Evolutionary conservation across 169 alveolate species (phyloP).

Genomic region (Plasmodium knowlesi): DNA sequence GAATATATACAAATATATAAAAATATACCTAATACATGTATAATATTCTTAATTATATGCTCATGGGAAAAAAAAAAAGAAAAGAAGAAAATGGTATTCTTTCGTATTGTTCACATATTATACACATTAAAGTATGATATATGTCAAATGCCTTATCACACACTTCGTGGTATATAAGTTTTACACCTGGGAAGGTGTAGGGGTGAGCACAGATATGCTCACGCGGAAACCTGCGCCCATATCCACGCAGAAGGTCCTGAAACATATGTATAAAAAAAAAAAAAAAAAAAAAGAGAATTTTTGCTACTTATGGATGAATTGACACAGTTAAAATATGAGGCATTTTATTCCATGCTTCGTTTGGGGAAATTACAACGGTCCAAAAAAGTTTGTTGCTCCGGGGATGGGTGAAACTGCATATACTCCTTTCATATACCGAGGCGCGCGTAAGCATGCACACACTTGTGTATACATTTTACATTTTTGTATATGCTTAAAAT

Average conservation of each 20-base stretch:
- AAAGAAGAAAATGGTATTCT: conserved; percentile 13
- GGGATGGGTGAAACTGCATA: not conserved
- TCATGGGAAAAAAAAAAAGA: not conserved
- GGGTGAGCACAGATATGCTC: not conserved
- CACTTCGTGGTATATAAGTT: not conserved
- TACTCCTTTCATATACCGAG: not conserved
- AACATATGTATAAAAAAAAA: not conserved
- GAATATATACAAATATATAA: conserved; percentile 5
- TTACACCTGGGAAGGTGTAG: not conserved
- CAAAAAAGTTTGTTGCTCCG: not conserved
- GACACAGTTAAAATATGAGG: not conserved
- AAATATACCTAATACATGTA: conserved; percentile 10
- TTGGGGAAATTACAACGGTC: not conserved
- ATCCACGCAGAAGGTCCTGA: not conserved
- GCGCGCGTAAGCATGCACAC: not conserved
- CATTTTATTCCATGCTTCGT: not conserved
- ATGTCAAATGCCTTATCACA: not conserved
- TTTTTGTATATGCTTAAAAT: not conserved
- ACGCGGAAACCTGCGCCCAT: not conserved
- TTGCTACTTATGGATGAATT: not conserved
- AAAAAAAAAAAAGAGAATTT: not conserved
- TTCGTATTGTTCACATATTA: not conserved
- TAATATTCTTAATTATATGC: conserved; percentile 21
- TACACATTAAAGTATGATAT: not conserved
- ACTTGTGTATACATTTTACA: not conserved